Conservation (phyloP, 2,329 filamentous ascomycete species). For the Colletotrichum noveboracense region DNA sequence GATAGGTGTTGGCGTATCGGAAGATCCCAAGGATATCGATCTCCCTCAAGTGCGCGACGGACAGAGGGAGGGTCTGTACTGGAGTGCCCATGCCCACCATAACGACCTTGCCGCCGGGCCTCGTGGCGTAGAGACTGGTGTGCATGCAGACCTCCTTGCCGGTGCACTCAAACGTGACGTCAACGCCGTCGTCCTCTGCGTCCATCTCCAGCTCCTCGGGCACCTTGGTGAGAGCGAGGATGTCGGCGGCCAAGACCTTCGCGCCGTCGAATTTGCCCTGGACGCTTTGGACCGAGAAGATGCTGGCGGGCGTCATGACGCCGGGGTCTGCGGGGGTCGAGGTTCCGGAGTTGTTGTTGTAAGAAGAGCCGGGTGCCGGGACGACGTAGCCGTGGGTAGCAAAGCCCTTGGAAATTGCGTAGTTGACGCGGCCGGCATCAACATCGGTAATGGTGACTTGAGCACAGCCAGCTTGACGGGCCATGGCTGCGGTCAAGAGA, state of each 20-base stretch:
- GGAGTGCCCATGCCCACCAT: slow-evolving; percentile 83
- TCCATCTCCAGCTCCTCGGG: slow-evolving; percentile 33
- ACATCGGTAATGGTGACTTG: slow-evolving; percentile 66
- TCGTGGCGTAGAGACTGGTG: slow-evolving; percentile 74
- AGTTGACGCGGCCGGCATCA: slow-evolving; percentile 63
- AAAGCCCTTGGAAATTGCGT: slow-evolving; percentile 63
- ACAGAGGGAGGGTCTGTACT: slow-evolving; percentile 75
- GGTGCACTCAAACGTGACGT: slow-evolving; percentile 78
- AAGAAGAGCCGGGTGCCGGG: slow-evolving; percentile 50
- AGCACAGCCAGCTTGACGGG: slow-evolving; percentile 63
- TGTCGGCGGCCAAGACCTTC: slow-evolving; percentile 53
- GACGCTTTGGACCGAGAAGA: slow-evolving; percentile 50
- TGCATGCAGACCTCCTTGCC: slow-evolving; percentile 79
- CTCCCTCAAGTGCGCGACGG: slow-evolving; percentile 74
- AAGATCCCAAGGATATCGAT: slow-evolving; percentile 79
- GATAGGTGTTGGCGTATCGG: slow-evolving; percentile 78
- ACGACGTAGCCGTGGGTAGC: slow-evolving; percentile 65
- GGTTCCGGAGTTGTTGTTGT: slow-evolving; percentile 44
- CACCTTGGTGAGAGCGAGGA: slow-evolving; percentile 46
- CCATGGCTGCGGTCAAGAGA: slow-evolving; percentile 67
- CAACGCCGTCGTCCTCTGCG: slow-evolving; percentile 67
- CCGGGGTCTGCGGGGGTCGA: slow-evolving; percentile 51
- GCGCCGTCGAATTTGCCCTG: slow-evolving; percentile 58
- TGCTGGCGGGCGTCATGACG: slow-evolving; percentile 48
- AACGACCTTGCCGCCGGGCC: slow-evolving; percentile 73